Evolutionary conservation across 768 basidiomycete genomes (phyloP).

Genomic region (Terana coerulea): DNA sequence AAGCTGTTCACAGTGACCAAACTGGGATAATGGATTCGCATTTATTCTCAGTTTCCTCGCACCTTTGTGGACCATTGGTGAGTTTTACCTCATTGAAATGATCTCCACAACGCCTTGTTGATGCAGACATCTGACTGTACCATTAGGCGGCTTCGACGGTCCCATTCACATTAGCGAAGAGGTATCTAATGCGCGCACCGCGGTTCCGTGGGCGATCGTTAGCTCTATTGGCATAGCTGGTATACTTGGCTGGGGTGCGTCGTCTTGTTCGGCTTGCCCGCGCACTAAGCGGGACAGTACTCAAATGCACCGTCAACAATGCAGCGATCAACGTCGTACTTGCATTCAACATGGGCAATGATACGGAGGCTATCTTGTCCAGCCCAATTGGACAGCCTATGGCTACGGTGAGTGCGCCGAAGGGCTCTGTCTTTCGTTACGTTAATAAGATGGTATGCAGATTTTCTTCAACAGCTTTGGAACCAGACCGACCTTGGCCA

Average conservation of each 20-base stretch:
- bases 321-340: slow-evolving; percentile 48
- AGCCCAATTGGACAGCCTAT: slow-evolving; percentile 39
- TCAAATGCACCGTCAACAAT: neutral
- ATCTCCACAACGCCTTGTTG: neutral
- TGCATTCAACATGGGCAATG: slow-evolving; percentile 55
- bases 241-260: slow-evolving; percentile 56
- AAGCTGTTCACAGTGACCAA: slow-evolving; percentile 28
- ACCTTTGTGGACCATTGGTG: slow-evolving; percentile 44
- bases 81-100: slow-evolving; percentile 7
- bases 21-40: slow-evolving; percentile 40
- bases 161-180: slow-evolving; percentile 71
- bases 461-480: slow-evolving; percentile 47
- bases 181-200: slow-evolving; percentile 62
- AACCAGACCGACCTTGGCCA: slow-evolving; percentile 39
- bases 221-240: slow-evolving; percentile 52
- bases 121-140: neutral
- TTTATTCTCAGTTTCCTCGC: slow-evolving; percentile 41
- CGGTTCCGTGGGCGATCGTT: slow-evolving; percentile 70
- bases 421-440: neutral
- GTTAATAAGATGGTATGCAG: slow-evolving; percentile 17
- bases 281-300: neutral
- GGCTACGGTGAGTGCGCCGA: slow-evolving; percentile 20
- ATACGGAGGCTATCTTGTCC: slow-evolving; percentile 36
- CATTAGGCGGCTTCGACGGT: slow-evolving; percentile 43
- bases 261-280: neutral